Conservation (phyloP, 1,139 yeast genomes). For the Blastobotrys niveus region DNA sequence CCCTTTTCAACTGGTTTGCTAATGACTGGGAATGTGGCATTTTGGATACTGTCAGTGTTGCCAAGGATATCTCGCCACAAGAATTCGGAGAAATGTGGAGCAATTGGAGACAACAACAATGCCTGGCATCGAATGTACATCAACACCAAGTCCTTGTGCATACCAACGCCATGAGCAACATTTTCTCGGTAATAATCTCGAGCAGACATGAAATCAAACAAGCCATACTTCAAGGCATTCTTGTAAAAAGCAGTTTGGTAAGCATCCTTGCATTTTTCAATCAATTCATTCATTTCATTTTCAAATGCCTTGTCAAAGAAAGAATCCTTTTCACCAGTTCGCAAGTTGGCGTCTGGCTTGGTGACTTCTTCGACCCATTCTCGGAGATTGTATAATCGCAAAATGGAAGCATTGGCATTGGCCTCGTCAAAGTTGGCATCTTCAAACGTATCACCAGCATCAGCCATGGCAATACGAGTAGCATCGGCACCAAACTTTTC, state of each 20-base stretch:
- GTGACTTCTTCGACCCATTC: constrained; percentile 89
- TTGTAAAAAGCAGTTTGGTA: constrained; percentile 75
- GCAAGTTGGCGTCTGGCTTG: constrained; percentile 47
- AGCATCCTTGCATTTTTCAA: constrained; percentile 64
- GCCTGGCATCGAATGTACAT: constrained; percentile 83
- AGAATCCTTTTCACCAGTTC: constrained; percentile 59
- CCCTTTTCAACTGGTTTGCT: constrained; percentile 58
- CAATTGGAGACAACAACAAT: constrained; percentile 80
- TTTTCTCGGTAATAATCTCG: constrained; percentile 95
- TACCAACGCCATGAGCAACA: constrained; percentile 46
- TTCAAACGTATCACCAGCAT: constrained; percentile 96
- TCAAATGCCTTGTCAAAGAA: constrained; percentile 88
- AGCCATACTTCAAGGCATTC: constrained; percentile 81
- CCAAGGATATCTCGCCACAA: constrained; percentile 78
- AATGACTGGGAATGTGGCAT: constrained; percentile 72
- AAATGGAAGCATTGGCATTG: constrained; percentile 94
- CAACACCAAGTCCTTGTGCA: constrained; percentile 79
- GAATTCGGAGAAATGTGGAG: constrained; percentile 94
- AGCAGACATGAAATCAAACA: constrained; percentile 89
- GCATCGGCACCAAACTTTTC: constrained; percentile 97
- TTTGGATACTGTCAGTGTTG: constrained; percentile 53
- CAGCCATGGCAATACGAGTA: constrained; percentile 93
- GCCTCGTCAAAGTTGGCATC: constrained; percentile 98
- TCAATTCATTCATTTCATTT: constrained; percentile 83
- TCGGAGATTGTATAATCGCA: constrained; percentile 84